Evolutionary conservation across 1,284 basidiomycete genomes (phyloP), one percentile per base, ranked within the genome.

Genomic region (Ganoderma lucidum): DNA sequence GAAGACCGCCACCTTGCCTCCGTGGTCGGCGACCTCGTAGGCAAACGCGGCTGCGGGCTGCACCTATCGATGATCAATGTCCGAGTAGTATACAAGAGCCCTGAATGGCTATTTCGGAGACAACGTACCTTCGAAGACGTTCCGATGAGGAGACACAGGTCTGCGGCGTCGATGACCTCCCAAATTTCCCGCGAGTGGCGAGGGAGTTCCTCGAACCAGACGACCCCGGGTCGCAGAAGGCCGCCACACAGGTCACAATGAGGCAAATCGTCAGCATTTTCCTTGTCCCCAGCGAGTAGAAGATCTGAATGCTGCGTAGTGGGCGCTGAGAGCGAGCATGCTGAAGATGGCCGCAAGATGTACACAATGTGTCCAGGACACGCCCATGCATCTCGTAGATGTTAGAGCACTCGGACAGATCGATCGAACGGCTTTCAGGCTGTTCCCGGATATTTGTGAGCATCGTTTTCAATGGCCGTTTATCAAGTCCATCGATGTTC

Each of bases 171-270:
- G 45, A 48, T 23, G 45, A 48, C 45, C 3, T 48, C 45, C 45
- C 45, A 48, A 5, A 48, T 48, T 19, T 48, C 45, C 19, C 45
- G 45, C 45, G 45, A 48, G 45, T 48, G 45, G 3, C 19, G 45
- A 48, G 45, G 45, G 19, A 48, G 45, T 48, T 48, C 45, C 45
- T 48, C 45, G 6, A 48, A 48, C 45, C 45, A 48, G 45, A 48
- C 45, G 9, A 48, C 45, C n/a, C 45, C 45, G 19, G 45, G 45
- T 19, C 45, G 45, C 45, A 48, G 45, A 48, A 48, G 45, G 19
- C 45, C 45, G n/a, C 45, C 45, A 9, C 45, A 48, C 17, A 15
- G 44, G 44, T 19, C 44, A 45, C 44, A 45, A 19, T 45, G 44
- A 45, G 44, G 44, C 8, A n/a, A 10, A 48, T 48, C 45, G 17